Evolutionary conservation across 306 rosid species (phyloP).

Genomic region (Fragaria iinumae): DNA sequence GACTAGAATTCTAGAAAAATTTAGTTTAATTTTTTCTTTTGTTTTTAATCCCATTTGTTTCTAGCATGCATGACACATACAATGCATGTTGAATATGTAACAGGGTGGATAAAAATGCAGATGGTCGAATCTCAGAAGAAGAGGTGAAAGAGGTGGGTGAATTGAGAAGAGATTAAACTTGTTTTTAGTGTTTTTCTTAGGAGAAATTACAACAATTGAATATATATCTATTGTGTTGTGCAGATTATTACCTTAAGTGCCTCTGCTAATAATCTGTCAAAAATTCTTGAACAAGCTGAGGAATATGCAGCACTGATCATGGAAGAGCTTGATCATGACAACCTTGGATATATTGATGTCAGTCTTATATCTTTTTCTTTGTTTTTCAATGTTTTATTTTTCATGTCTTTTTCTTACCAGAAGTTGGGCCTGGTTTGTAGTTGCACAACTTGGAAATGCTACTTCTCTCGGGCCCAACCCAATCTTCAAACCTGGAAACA

Average conservation of each 20-base stretch:
- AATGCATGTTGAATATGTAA: not conserved
- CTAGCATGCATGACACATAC: not conserved
- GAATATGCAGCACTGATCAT: slow-evolving; percentile 92
- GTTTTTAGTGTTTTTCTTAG: not conserved
- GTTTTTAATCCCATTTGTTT: not conserved
- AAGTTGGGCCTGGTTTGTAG: slow-evolving; percentile 31
- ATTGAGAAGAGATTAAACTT: not conserved
- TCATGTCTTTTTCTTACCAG: not conserved
- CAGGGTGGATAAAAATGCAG: slow-evolving; percentile 96
- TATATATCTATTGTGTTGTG: not conserved
- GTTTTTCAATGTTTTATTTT: not conserved
- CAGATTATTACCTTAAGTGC: slow-evolving; percentile 85
- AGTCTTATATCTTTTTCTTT: slow-evolving; percentile 5
- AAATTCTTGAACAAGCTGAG: slow-evolving; percentile 69
- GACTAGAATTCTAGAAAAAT: not conserved
- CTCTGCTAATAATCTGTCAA: slow-evolving; percentile 79
- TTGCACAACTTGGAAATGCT: slow-evolving; percentile 79
- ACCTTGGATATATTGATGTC: slow-evolving; percentile 76
- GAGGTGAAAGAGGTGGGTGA: slow-evolving; percentile 77
- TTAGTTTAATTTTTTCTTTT: not conserved
- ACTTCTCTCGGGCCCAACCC: slow-evolving; percentile 72
- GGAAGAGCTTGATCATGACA: slow-evolving; percentile 87
- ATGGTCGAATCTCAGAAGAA: slow-evolving; percentile 71
- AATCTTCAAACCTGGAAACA: slow-evolving; percentile 49
- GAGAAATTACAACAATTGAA: not conserved